phyloP scores from a whole-genome alignment of 345 rosid species.

The Barbarea vulgaris region DNA sequence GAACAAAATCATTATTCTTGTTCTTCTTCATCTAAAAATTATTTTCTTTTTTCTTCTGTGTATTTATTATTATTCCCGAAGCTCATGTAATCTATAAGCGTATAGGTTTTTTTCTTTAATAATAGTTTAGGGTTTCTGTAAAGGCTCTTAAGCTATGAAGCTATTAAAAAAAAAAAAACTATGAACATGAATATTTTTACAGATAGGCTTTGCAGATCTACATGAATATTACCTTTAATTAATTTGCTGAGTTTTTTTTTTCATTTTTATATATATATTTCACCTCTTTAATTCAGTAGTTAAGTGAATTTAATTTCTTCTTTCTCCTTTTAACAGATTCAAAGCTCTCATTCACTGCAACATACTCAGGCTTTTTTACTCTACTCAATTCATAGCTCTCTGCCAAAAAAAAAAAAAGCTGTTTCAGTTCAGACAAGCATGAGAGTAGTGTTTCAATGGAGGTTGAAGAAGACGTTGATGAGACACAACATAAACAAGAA shows the following conservation, averaged over 20 bases:
- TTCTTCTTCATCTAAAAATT: background rate
- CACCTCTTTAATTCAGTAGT: background rate
- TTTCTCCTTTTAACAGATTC: constrained; percentile 45
- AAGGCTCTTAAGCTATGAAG: constrained; percentile 37
- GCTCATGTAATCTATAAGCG: background rate
- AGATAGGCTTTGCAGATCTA: constrained; percentile 36
- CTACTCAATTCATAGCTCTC: constrained; percentile 40
- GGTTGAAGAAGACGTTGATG: constrained; percentile 63
- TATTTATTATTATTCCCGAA: constrained; percentile 8
- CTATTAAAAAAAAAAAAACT: constrained; percentile 29
- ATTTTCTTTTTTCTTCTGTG: background rate
- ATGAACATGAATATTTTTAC: constrained; percentile 19
- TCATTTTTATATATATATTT: background rate
- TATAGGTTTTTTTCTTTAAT: background rate
- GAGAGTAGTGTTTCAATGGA: constrained; percentile 79
- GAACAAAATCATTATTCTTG: background rate
- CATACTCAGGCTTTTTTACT: constrained; percentile 60
- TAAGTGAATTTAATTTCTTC: constrained; percentile 25
- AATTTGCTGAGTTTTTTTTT: background rate
- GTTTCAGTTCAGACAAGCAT: constrained; percentile 59
- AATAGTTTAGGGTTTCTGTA: constrained; percentile 40
- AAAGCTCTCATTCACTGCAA: constrained; percentile 49
- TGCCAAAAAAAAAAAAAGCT: constrained; percentile 47
- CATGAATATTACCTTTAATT: background rate
- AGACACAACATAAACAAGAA: constrained; percentile 55